Evolutionary conservation across 2,329 filamentous ascomycete genomes (phyloP).

Genomic region (Trichoderma afroharzianum): DNA sequence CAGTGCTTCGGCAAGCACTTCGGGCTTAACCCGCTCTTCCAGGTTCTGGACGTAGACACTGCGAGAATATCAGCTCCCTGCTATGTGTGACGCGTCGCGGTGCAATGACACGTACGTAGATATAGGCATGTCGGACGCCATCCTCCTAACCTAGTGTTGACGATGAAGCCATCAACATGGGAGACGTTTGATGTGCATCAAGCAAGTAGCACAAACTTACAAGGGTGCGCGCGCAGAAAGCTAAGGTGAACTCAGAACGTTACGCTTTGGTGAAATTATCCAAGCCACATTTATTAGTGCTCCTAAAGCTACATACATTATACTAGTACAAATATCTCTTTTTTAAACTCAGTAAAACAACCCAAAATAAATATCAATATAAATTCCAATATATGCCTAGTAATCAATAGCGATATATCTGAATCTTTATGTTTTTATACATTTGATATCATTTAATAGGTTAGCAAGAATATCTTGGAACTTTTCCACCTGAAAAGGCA

Average conservation of each 20-base stretch:
- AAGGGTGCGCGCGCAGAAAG: not conserved
- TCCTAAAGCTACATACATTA: not conserved
- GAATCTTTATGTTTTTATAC: not conserved
- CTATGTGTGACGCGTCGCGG: constrained; percentile 53
- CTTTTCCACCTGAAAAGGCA: not conserved
- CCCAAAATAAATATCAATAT: not conserved
- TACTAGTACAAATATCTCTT: not conserved
- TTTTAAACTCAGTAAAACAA: not conserved
- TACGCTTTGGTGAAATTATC: not conserved
- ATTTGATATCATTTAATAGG: not conserved
- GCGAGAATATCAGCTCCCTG: constrained; percentile 34
- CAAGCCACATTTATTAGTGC: not conserved
- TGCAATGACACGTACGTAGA: constrained; percentile 74
- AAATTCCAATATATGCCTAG: not conserved
- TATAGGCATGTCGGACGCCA: constrained; percentile 39
- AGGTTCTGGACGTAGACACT: constrained; percentile 77
- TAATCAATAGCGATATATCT: not conserved
- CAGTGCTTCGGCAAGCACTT: constrained; percentile 70
- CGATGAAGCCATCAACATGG: not conserved
- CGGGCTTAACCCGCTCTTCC: constrained; percentile 85
- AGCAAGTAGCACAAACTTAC: not conserved
- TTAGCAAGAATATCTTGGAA: too few species aligned
- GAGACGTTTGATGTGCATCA: not conserved
- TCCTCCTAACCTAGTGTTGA: constrained; percentile 1
- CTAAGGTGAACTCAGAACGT: not conserved